Conservation (phyloP, 352 stramenopile genomes). For the Phytopythium aichiense region DNA sequence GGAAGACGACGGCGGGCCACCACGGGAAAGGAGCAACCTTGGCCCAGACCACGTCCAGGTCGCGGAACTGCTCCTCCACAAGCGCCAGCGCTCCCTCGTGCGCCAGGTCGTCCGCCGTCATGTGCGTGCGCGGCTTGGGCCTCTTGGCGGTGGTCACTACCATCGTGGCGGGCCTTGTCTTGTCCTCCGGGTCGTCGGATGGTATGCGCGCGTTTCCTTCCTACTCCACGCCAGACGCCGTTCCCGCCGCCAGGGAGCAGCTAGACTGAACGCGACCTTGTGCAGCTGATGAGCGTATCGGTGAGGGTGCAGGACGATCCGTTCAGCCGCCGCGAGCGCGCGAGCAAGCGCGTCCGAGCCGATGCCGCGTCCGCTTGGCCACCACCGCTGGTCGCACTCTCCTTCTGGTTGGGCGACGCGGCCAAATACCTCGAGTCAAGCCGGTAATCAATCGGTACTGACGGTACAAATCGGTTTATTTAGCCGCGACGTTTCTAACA, state of each 20-base stretch:
- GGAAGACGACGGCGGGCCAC: slow-evolving; percentile 79
- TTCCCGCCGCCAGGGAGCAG: too few relatives aligned
- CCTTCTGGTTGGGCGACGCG: too few relatives aligned
- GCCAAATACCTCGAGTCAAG: too few relatives aligned
- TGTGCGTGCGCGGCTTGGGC: slow-evolving; percentile 14
- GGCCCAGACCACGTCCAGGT: slow-evolving; percentile 78
- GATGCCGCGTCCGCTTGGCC: too few relatives aligned
- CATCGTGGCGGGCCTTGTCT: slow-evolving; percentile 12
- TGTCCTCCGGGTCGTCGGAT: not conserved
- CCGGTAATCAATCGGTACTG: too few relatives aligned
- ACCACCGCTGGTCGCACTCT: too few relatives aligned
- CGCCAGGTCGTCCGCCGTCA: slow-evolving; percentile 16
- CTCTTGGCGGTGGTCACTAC: slow-evolving; percentile 25
- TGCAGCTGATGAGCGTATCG: too few relatives aligned
- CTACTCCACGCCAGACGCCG: not conserved
- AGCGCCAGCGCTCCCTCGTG: slow-evolving; percentile 26
- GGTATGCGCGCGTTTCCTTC: not conserved
- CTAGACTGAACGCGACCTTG: too few relatives aligned
- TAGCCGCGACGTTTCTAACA: too few relatives aligned
- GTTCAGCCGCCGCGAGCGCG: not conserved
- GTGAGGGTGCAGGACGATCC: not conserved
- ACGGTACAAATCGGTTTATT: too few relatives aligned
- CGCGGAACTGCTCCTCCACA: slow-evolving; percentile 54
- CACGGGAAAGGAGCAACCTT: slow-evolving; percentile 67
- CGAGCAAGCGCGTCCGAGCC: not conserved